Conservation (phyloP, 1,284 basidiomycete genomes). For the Ganoderma lucidum region DNA sequence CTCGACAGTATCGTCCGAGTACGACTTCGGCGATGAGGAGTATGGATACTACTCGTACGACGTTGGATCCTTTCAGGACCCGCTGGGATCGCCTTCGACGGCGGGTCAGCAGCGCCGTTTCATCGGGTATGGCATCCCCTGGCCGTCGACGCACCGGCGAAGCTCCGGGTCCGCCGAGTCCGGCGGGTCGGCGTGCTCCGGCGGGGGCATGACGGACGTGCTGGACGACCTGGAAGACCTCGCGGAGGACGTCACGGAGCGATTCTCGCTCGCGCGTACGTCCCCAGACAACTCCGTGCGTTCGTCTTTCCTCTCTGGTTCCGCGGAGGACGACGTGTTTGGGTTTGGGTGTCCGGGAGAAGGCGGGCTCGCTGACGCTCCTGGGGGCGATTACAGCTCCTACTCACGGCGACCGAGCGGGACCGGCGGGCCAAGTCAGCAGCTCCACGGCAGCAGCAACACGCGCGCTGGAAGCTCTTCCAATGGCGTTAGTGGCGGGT, state of each 20-base stretch:
- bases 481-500: conserved; percentile 24
- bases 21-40: conserved; percentile 34
- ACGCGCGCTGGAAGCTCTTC: conserved; percentile 21
- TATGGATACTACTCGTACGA: conserved; percentile 29
- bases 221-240: conserved; percentile 32
- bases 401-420: conserved; percentile 25
- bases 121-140: conserved; percentile 36
- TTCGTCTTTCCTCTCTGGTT: conserved; percentile 15
- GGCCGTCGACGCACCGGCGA: conserved; percentile 33
- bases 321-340: conserved; percentile 22
- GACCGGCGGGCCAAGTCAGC: conserved; percentile 31
- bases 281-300: conserved; percentile 17
- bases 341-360: conserved; percentile 15
- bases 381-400: conserved; percentile 26
- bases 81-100: conserved; percentile 21
- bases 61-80: conserved; percentile 29
- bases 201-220: conserved; percentile 26
- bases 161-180: conserved; percentile 26
- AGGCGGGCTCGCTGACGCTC: conserved; percentile 23
- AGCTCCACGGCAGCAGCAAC: conserved; percentile 11
- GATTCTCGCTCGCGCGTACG: conserved; percentile 22
- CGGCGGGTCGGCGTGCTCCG: conserved; percentile 22
- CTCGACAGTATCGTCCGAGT: conserved; percentile 32
- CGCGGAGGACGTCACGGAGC: conserved; percentile 32
- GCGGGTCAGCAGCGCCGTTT: conserved; percentile 18